phyloP scores from a whole-genome alignment of 768 basidiomycete species.

The Daedaleopsis sinensis region DNA sequence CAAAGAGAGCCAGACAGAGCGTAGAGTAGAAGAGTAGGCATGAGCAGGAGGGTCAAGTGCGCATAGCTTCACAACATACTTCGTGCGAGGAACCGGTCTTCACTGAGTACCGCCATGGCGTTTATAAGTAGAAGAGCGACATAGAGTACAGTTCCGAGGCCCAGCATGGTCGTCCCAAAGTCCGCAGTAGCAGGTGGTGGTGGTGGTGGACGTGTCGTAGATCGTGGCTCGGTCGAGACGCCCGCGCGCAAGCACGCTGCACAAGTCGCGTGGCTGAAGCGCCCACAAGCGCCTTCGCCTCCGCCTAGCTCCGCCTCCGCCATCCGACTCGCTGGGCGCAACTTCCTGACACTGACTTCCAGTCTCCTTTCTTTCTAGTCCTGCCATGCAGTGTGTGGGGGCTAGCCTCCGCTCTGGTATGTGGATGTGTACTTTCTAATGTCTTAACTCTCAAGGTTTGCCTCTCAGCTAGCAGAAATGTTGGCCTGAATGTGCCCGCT shows the following conservation, averaged over 20 bases:
- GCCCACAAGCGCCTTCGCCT: slow-evolving; percentile 7
- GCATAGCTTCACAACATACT: slow-evolving; percentile 56
- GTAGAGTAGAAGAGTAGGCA: slow-evolving; percentile 22
- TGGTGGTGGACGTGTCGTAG: slow-evolving; percentile 25
- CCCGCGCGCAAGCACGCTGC: neutral
- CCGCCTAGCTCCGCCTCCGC: too few species aligned
- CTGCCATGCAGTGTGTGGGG: slow-evolving; percentile 23
- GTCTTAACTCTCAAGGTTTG: neutral
- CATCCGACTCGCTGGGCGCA: slow-evolving; percentile 7
- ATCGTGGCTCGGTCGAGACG: slow-evolving; percentile 5
- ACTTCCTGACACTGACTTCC: slow-evolving; percentile 4
- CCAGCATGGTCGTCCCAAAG: slow-evolving; percentile 43
- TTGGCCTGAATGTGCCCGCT: slow-evolving; percentile 8
- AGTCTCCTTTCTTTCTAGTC: neutral
- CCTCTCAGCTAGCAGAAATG: slow-evolving; percentile 16
- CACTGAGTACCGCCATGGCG: slow-evolving; percentile 92
- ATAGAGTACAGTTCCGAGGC: slow-evolving; percentile 79
- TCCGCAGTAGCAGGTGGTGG: slow-evolving; percentile 23
- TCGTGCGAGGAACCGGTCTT: slow-evolving; percentile 93
- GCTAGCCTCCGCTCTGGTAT: slow-evolving; percentile 21
- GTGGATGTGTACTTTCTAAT: neutral
- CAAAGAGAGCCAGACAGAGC: slow-evolving; percentile 6
- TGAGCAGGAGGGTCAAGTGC: neutral
- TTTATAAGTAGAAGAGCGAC: slow-evolving; percentile 88
- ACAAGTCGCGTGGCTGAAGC: slow-evolving; percentile 7